Conservation (phyloP, 805 yeast species). For the Brettanomyces custersianus region DNA sequence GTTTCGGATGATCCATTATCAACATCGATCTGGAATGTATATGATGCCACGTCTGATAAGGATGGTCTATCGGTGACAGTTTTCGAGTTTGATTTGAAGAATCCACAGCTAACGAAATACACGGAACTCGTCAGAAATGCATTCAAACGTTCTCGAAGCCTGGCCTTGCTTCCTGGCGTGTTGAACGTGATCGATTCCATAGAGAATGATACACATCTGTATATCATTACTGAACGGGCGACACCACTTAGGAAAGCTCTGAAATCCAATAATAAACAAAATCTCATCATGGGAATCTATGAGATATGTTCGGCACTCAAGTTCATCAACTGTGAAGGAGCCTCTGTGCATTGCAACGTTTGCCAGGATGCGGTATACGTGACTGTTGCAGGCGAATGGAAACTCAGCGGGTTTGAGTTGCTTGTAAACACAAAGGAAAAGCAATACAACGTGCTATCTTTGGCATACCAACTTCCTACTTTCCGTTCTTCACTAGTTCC, state of each 20-base stretch:
- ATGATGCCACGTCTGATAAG: slow-evolving; percentile 48
- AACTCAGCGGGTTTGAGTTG: slow-evolving; percentile 72
- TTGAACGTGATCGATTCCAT: slow-evolving; percentile 52
- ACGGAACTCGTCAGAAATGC: slow-evolving; percentile 36
- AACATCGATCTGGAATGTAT: slow-evolving; percentile 50
- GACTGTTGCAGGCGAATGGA: slow-evolving; percentile 72
- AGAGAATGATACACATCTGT: slow-evolving; percentile 48
- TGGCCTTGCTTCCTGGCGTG: slow-evolving; percentile 61
- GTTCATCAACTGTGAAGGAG: slow-evolving; percentile 48
- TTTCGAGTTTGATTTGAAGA: slow-evolving; percentile 50
- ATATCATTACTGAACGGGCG: slow-evolving; percentile 62
- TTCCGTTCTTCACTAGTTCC: slow-evolving; percentile 28
- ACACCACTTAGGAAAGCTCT: slow-evolving; percentile 31
- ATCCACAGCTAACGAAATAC: slow-evolving; percentile 24
- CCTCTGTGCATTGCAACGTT: slow-evolving; percentile 58
- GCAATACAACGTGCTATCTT: slow-evolving; percentile 24
- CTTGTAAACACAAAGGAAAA: slow-evolving; percentile 38
- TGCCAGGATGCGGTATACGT: slow-evolving; percentile 52
- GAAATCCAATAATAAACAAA: slow-evolving; percentile 16
- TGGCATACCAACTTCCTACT: slow-evolving; percentile 17
- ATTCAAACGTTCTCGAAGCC: slow-evolving; percentile 38
- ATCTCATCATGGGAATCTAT: slow-evolving; percentile 44
- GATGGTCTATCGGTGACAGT: slow-evolving; percentile 49
- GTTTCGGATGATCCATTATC: slow-evolving; percentile 20
- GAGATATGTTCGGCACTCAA: slow-evolving; percentile 45